Conservation (phyloP, 352 stramenopile species). For the Phytophthora pseudosyringae region DNA sequence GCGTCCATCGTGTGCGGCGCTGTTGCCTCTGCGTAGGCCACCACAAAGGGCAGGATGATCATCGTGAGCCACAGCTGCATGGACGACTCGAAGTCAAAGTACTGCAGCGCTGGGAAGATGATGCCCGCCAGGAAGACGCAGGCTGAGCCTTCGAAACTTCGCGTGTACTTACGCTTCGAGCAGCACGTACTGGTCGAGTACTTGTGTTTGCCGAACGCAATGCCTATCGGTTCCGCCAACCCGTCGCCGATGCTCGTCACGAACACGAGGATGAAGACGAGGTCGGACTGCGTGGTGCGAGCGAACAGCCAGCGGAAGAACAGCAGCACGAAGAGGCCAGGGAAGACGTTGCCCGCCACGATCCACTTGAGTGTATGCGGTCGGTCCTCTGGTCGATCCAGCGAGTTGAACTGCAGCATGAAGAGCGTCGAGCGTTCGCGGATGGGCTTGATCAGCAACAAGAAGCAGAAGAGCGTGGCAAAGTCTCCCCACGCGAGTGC, state of each 20-base stretch:
- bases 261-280: constrained; percentile 88
- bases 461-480: constrained; percentile 81
- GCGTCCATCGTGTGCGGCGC: constrained; percentile 89
- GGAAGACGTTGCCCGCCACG: constrained; percentile 81
- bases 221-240: constrained; percentile 77
- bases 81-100: constrained; percentile 73
- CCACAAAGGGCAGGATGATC: constrained; percentile 82
- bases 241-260: constrained; percentile 86
- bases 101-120: constrained; percentile 86
- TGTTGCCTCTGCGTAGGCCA: constrained; percentile 85
- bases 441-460: constrained; percentile 86
- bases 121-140: constrained; percentile 86
- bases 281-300: constrained; percentile 71
- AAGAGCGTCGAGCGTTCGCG: constrained; percentile 82
- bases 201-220: constrained; percentile 85
- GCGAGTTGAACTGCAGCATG: constrained; percentile 90
- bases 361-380: constrained; percentile 84
- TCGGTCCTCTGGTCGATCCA: constrained; percentile 84
- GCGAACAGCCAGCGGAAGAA: constrained; percentile 89
- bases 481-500: constrained; percentile 85
- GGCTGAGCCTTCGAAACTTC: constrained; percentile 76
- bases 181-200: constrained; percentile 84
- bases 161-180: constrained; percentile 82
- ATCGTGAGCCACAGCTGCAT: constrained; percentile 82
- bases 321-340: constrained; percentile 82